Conservation (phyloP, 2,329 filamentous ascomycete genomes). For the Colletotrichum melonis region DNA sequence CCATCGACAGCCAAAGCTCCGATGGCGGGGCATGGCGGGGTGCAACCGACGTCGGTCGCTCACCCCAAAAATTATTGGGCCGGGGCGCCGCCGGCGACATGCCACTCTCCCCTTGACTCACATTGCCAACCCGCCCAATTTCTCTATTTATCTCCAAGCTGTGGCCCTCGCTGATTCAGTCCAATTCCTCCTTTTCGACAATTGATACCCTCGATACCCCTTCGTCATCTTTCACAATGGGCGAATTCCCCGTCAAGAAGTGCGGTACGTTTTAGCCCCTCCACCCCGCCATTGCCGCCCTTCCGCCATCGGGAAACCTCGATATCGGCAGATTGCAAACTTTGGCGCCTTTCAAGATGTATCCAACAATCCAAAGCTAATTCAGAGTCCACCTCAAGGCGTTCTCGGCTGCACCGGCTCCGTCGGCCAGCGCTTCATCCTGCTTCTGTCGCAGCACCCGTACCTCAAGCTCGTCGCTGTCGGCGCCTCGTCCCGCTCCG, state of each 20-base stretch:
- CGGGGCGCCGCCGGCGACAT: constrained; percentile 19
- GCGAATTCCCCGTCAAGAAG: constrained; percentile 67
- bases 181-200: not conserved
- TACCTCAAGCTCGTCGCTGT: constrained; percentile 88
- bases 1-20: constrained; percentile 15
- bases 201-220: constrained; percentile 17
- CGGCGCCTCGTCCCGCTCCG: constrained; percentile 88
- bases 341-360: constrained; percentile 11
- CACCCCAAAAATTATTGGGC: constrained; percentile 21
- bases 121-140: constrained; percentile 15
- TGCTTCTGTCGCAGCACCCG: constrained; percentile 89
- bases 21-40: constrained; percentile 39
- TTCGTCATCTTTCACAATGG: constrained; percentile 24
- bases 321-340: not conserved
- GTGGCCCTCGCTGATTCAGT: not conserved
- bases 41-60: constrained; percentile 34
- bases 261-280: constrained; percentile 58
- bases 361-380: constrained; percentile 6
- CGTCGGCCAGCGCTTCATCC: constrained; percentile 94
- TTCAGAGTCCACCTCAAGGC: constrained; percentile 51
- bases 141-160: constrained; percentile 3
- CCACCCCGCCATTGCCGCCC: constrained; percentile 30
- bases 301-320: constrained; percentile 21
- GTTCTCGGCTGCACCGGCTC: constrained; percentile 94
- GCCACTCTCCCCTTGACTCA: constrained; percentile 33